Conservation (phyloP, 768 basidiomycete genomes). For the Xerocomellus intermedius region DNA sequence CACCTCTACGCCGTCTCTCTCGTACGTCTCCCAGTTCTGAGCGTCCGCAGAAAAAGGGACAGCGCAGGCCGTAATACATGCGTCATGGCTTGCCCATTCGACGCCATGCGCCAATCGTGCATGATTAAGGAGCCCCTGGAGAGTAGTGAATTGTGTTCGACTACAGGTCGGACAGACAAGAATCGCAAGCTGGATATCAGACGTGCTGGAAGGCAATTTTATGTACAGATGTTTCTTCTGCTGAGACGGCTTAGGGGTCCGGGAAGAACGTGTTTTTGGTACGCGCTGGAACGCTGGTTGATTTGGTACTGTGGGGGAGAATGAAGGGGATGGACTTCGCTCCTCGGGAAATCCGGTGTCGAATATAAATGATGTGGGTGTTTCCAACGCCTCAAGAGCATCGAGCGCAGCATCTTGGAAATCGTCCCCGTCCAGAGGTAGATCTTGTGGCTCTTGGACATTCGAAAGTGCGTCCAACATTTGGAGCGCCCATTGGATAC, state of each 20-base stretch:
- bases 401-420: conserved; percentile 43
- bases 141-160: conserved; percentile 48
- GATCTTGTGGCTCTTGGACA: conserved; percentile 13
- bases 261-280: conserved; percentile 28
- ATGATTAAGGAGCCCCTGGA: conserved; percentile 54
- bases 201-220: conserved; percentile 31
- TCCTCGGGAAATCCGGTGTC: conserved; percentile 23
- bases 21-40: conserved; percentile 34
- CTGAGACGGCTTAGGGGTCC: conserved; percentile 27
- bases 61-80: conserved; percentile 48
- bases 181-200: conserved; percentile 30
- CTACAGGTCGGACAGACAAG: conserved; percentile 44
- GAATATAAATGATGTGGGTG: conserved; percentile 38
- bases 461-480: conserved; percentile 36
- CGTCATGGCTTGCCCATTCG: conserved; percentile 51
- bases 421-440: conserved; percentile 26
- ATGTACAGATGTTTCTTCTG: conserved; percentile 42
- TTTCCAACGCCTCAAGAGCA: conserved; percentile 42
- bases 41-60: conserved; percentile 34
- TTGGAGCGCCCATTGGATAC: conserved; percentile 47
- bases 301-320: conserved; percentile 16
- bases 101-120: conserved; percentile 47
- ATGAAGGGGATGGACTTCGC: conserved; percentile 22
- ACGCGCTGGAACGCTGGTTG: conserved; percentile 16
- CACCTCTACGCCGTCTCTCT: conserved; percentile 39